Base-by-base conservation (phyloP, 495 filamentous ascomycete species). In the Podospora conica region DNA sequence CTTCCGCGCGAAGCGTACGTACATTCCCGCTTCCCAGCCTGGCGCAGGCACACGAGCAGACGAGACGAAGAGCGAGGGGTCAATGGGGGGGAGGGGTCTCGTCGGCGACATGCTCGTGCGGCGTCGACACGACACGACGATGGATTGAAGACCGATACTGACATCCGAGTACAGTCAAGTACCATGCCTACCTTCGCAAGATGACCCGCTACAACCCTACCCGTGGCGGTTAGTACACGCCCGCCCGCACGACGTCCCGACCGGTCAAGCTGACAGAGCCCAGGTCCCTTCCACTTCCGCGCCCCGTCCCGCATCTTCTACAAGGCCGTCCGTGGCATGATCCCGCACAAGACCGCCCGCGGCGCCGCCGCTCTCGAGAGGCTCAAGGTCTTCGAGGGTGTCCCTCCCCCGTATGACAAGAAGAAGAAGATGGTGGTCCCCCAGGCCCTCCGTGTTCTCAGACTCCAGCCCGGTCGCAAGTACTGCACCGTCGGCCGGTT, bases 1-100 rank as follows among this genome's bases (percentile, higher is more conserved):
- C 91, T 98, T 98, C 89, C 92, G 95, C 77, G 88, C 93, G 75
- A 98, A 98, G 88, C 89, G 95, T 98, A 96, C 83, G 95, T 94
- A 79, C 58, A 66, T 58, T 61, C 59, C 64, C 58, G 63, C 2
- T 31, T 9, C 65, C 63, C 29, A 31, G 58, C 57, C 61, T 27
- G 55, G 64, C 68, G 29, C 40, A 31, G 65, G 61, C 62, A 23
- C 53, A 65, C 31, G 61, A 31, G 62, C 28, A 29, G 29, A 33
- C 53, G 22, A 48, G 40, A 48, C 40, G 40, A 18, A n/a, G 31
- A 53, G 23, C 48, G 12, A 11, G 3, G 53, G 60, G 54, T 28
- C 25, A n/a, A 58, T 31, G 21, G 59, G 57, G 59, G 58, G 61
- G 40, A 58, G 66, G 66, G 31, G 21, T 27, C 59, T 40, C 15